Evolutionary conservation across 805 yeast genomes (phyloP).

Genomic region (Candida pini): DNA sequence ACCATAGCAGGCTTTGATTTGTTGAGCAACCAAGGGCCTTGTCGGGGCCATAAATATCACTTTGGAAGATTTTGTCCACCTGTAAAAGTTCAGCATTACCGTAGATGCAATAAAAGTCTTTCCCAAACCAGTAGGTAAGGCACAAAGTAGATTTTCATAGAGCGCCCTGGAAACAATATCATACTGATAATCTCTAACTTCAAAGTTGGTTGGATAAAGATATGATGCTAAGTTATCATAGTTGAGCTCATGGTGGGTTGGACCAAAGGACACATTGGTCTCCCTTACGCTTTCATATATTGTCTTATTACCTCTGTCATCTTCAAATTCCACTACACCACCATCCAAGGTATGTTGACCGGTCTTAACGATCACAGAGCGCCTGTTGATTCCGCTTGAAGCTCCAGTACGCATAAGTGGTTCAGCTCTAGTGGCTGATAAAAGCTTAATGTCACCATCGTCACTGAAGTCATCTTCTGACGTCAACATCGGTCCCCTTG

Average conservation of each 20-base stretch:
- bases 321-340: slow-evolving; percentile 10
- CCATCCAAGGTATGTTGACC: slow-evolving; percentile 25
- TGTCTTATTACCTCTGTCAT: slow-evolving; percentile 10
- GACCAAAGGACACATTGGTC: slow-evolving; percentile 20
- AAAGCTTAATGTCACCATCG: slow-evolving; percentile 18
- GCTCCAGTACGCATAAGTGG: slow-evolving; percentile 1
- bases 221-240: slow-evolving; percentile 37
- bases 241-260: slow-evolving; percentile 49
- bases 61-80: slow-evolving; percentile 80
- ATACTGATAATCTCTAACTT: slow-evolving; percentile 82
- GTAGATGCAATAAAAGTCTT: slow-evolving; percentile 95
- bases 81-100: slow-evolving; percentile 80
- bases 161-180: slow-evolving; percentile 72
- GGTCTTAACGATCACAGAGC: slow-evolving; percentile 8
- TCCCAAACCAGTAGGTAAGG: slow-evolving; percentile 96
- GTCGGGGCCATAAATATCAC: slow-evolving; percentile 97
- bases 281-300: slow-evolving; percentile 23
- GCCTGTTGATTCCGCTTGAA: slow-evolving; percentile 15
- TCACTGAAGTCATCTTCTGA: slow-evolving; percentile 22
- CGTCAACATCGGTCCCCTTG: slow-evolving; percentile 3
- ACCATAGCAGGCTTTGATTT: slow-evolving; percentile 85
- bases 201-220: slow-evolving; percentile 81
- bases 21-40: slow-evolving; percentile 92
- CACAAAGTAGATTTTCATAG: slow-evolving; percentile 71
- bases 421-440: slow-evolving; percentile 1